Conservation (phyloP, 2,329 filamentous ascomycete species). For the Stenocarpella maydis region DNA sequence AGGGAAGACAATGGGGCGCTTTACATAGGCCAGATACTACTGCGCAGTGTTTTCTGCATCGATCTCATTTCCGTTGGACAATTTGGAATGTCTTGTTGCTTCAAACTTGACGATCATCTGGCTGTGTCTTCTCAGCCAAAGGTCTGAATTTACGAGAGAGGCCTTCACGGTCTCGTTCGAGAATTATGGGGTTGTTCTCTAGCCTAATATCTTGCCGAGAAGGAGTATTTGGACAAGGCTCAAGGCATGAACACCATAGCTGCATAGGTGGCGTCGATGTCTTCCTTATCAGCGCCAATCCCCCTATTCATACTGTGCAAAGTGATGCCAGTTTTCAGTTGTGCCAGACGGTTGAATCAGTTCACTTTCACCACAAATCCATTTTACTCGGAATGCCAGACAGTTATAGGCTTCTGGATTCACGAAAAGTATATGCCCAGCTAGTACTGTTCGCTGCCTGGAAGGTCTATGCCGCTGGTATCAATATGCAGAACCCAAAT, state of each 20-base stretch:
- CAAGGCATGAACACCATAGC: too few species aligned
- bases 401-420: neutral
- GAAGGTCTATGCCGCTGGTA: slow-evolving; percentile 13
- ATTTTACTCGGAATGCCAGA: neutral
- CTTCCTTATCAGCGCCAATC: too few species aligned
- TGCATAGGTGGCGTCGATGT: too few species aligned
- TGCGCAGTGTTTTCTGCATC: neutral
- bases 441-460: slow-evolving; percentile 5
- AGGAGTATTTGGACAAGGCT: too few species aligned
- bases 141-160: too few species aligned
- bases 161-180: too few species aligned
- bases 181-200: neutral
- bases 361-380: neutral
- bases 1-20: too few species aligned
- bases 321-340: neutral
- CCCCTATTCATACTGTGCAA: too few species aligned
- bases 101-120: neutral
- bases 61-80: too few species aligned
- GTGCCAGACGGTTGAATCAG: too few species aligned
- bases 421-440: neutral
- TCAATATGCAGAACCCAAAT: neutral
- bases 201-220: neutral
- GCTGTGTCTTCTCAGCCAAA: too few species aligned
- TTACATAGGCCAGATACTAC: neutral
- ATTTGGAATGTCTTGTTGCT: neutral